Percentiles rank a stretch among this genome's conserved stretches.
Evolutionary conservation across 768 basidiomycete species (phyloP).

Genomic region (Tricholoma flavovirens): DNA sequence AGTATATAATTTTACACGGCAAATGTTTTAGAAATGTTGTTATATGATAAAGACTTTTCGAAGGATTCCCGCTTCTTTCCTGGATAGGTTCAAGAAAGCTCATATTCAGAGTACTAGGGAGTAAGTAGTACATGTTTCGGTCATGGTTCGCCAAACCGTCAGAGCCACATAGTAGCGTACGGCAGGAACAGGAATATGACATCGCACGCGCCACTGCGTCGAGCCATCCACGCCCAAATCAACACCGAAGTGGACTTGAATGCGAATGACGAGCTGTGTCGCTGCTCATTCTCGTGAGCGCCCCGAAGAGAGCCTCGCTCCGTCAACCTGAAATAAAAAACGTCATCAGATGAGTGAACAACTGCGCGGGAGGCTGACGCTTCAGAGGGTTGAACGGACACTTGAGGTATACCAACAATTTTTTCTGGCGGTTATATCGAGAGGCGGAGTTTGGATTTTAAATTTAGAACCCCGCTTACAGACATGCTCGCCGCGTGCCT

Average conservation of each 20-base stretch:
- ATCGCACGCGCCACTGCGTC: slow-evolving; percentile 37
- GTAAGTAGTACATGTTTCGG: slow-evolving; percentile 42
- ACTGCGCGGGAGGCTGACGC: slow-evolving; percentile 44
- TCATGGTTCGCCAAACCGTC: slow-evolving; percentile 86
- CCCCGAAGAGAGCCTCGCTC: slow-evolving; percentile 58
- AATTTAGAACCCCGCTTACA: slow-evolving; percentile 1
- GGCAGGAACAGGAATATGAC: slow-evolving; percentile 83
- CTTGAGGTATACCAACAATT: slow-evolving; percentile 33
- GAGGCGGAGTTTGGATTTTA: slow-evolving; percentile 25
- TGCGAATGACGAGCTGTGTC: slow-evolving; percentile 20
- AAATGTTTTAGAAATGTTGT: too few species aligned
- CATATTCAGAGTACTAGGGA: not conserved
- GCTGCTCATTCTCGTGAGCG: slow-evolving; percentile 36
- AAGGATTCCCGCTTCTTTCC: too few species aligned
- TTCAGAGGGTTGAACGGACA: slow-evolving; percentile 70
- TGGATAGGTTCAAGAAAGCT: not conserved
- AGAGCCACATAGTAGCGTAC: slow-evolving; percentile 79
- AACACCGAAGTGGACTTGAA: slow-evolving; percentile 51
- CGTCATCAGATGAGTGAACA: slow-evolving; percentile 51
- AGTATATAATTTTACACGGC: too few species aligned
- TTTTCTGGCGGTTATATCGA: slow-evolving; percentile 21
- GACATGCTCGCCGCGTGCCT: too few species aligned
- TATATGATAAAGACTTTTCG: too few species aligned
- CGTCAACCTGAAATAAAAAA: slow-evolving; percentile 69
- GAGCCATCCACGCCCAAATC: slow-evolving; percentile 45